Evolutionary conservation across 768 basidiomycete genomes (phyloP).

Genomic region (Mycena belliarum): DNA sequence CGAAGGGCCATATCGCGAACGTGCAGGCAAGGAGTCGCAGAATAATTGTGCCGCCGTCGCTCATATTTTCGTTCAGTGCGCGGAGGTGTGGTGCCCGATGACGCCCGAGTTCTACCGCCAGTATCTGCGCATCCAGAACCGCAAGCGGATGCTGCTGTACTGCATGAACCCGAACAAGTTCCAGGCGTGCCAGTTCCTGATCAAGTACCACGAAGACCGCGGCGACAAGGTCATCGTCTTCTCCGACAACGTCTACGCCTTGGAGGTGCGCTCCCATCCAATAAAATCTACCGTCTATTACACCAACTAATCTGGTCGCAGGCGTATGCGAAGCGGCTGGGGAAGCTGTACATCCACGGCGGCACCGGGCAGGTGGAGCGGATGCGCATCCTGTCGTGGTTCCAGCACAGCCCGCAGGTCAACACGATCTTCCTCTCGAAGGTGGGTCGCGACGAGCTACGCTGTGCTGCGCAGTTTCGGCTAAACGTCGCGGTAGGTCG

Average conservation of each 20-base stretch:
- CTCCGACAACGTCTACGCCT: slow-evolving; percentile 95
- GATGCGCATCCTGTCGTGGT: slow-evolving; percentile 91
- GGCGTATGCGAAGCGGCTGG: slow-evolving; percentile 92
- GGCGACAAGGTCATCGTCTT: slow-evolving; percentile 99
- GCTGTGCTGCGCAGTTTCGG: neutral
- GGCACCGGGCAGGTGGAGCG: slow-evolving; percentile 93
- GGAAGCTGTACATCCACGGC: slow-evolving; percentile 95
- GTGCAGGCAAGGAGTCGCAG: slow-evolving; percentile 74
- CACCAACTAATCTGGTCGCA: slow-evolving; percentile 27
- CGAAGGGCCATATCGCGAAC: slow-evolving; percentile 98
- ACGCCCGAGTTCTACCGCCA: slow-evolving; percentile 99
- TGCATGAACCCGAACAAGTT: slow-evolving; percentile 99
- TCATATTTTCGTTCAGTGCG: slow-evolving; percentile 68
- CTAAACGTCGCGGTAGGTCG: slow-evolving; percentile 58
- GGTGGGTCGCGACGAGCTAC: slow-evolving; percentile 40
- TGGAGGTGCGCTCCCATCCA: slow-evolving; percentile 73
- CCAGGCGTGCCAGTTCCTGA: slow-evolving; percentile 97
- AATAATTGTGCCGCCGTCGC: neutral
- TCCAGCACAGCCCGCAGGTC: slow-evolving; percentile 92
- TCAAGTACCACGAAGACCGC: slow-evolving; percentile 95
- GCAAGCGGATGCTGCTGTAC: slow-evolving; percentile 94
- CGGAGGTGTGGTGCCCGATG: slow-evolving; percentile 99
- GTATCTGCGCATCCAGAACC: slow-evolving; percentile 88
- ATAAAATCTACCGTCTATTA: neutral
- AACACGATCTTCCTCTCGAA: slow-evolving; percentile 99